Base-by-base conservation (phyloP, 257 asterid species). In the Solanum habrochaites region DNA sequence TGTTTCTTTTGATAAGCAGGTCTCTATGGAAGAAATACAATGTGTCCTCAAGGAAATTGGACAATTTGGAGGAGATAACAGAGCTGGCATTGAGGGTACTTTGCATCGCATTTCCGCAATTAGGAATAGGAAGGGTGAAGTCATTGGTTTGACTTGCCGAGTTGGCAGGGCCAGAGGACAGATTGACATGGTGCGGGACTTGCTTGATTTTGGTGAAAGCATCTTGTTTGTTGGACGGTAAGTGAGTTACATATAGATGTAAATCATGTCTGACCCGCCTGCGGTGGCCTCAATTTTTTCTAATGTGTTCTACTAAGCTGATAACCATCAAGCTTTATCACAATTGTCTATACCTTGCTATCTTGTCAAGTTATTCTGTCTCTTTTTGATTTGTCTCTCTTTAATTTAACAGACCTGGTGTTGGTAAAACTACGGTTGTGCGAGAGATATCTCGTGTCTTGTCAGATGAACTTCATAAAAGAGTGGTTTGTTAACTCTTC, bases 161-260 rank as follows among this genome's bases (percentile, higher is more conserved):
- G 92, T 93, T 86, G 98, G 98, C 62, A 89, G 98, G 91, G 96
- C 94, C 73, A 86, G 86, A 49, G 94, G 92, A 83, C 87, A 89
- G 52, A 82, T 94, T 88, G 93, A 91, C 90, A 92, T 94, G 97
- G 92, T 92, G 70, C 84, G 87, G 86, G 97, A 95, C 89, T 91
- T 95, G 90, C 98, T 94, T 52, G 96, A 94, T 89, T 94, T 92
- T 88, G 98, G 98, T 78, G 90, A 92, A 89, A 95, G 98, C 92
- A 95, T 95, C 92, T 91, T 95, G 90, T 95, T 95, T 89, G 87
- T 95, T 60, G 98, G 98, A 90, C 90, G 96, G 98, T 94, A 88
- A 93, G 92, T 86, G 60, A 77, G 82, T 90, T 29, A 27, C 35
- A 47, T 18, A 29, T 75, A 75, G 37, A 42, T 75, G 83, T 75